A percentile compares a stretch with the other conserved stretches of the same genome.
Conservation (phyloP, 2,329 filamentous ascomycete species). For the Rhinocladiella mackenziei region DNA sequence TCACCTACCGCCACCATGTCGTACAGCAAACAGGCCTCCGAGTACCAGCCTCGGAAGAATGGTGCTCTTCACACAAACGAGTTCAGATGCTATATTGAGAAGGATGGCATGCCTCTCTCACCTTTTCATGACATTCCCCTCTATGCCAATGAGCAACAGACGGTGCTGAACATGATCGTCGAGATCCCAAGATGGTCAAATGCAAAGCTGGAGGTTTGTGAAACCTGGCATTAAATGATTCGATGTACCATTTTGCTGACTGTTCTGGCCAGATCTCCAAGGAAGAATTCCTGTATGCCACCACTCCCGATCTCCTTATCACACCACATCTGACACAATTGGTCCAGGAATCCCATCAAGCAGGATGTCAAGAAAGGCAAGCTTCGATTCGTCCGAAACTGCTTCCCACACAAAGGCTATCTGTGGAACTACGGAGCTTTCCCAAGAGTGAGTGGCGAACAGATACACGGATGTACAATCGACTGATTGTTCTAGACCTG, state of each 20-base stretch:
- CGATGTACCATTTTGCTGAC: conserved; percentile 11
- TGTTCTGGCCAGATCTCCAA: conserved; percentile 75
- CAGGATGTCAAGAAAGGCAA: conserved; percentile 99
- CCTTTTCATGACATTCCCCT: conserved; percentile 98
- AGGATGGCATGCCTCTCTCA: conserved; percentile 89
- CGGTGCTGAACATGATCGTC: conserved; percentile 96
- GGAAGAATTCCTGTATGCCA: conserved; percentile 70
- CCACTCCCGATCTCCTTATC: conserved; percentile 15
- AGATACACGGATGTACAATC: not conserved
- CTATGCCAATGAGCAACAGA: conserved; percentile 94
- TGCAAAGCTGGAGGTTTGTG: conserved; percentile 94
- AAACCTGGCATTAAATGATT: conserved; percentile 1
- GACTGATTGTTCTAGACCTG: conserved; percentile 65
- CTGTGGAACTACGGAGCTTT: conserved; percentile 99
- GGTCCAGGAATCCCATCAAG: conserved; percentile 79
- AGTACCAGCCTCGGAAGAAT: conserved; percentile 79
- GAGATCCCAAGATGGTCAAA: conserved; percentile 99
- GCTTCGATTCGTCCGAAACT: conserved; percentile 98
- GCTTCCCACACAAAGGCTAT: conserved; percentile 99
- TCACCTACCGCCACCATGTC: conserved; percentile 33
- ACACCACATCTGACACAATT: conserved; percentile 4
- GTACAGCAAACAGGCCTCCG: conserved; percentile 54
- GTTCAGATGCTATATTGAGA: conserved; percentile 96
- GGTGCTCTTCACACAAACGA: conserved; percentile 88
- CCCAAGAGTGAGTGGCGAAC: conserved; percentile 67